Percentiles rank a stretch among this genome's conserved stretches.
These are phyloP conservation scores for Puccinia hordei DNA, from an alignment of 1,284 basidiomycete genomes.

Conservation along the genomic window DNA sequence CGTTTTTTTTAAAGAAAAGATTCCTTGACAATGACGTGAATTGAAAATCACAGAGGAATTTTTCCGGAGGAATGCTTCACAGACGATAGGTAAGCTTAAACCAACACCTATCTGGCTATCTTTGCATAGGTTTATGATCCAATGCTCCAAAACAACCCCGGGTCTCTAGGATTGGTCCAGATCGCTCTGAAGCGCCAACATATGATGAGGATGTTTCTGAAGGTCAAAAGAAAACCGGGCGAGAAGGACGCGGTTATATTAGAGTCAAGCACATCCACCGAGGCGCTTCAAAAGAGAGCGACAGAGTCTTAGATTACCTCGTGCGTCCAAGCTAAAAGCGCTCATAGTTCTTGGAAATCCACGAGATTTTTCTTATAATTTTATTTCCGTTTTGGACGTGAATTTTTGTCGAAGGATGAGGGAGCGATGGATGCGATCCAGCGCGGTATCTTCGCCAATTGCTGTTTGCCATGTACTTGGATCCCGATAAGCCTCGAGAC, in stretches of 20 bases:
- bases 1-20: not conserved
- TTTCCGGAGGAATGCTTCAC: conserved; percentile 50
- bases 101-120: not conserved
- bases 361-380: not conserved
- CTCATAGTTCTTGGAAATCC: too few relatives aligned
- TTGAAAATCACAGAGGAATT: conserved; percentile 30
- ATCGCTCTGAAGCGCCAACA: conserved; percentile 33
- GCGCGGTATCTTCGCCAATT: conserved; percentile 47
- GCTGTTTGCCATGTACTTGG: conserved; percentile 49
- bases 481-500: conserved; percentile 47
- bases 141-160: too few relatives aligned
- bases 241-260: conserved; percentile 44
- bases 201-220: conserved; percentile 7
- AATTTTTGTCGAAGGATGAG: conserved; percentile 24
- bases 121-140: too few relatives aligned
- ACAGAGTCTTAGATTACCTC: conserved; percentile 43
- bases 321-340: conserved; percentile 5
- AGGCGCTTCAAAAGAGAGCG: conserved; percentile 41
- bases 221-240: not conserved
- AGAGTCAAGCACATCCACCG: conserved; percentile 40
- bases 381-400: not conserved
- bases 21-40: not conserved
- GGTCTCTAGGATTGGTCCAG: conserved; percentile 44
- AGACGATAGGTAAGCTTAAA: conserved; percentile 39
- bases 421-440: conserved; percentile 50